These are phyloP conservation scores for Phaseolus coccineus DNA, from an alignment of 331 rosid species.

Conservation along the genomic window DNA sequence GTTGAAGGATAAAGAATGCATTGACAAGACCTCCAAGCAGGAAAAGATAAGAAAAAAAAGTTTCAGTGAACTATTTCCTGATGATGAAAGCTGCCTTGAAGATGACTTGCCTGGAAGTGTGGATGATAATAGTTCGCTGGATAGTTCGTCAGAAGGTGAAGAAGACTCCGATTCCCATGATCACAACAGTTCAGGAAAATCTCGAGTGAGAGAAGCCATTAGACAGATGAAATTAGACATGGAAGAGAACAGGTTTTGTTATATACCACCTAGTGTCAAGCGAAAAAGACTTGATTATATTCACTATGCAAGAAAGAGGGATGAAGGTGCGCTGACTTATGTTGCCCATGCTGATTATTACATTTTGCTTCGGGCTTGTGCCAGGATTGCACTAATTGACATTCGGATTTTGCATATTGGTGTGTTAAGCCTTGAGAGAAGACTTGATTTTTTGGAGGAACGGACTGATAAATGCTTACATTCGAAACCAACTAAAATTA, in stretches of 20 bases:
- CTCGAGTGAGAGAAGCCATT: conserved; percentile 59
- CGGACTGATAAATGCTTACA: conserved; percentile 60
- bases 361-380: conserved; percentile 81
- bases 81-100: conserved; percentile 33
- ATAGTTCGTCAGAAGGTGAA: conserved; percentile 38
- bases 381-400: conserved; percentile 75
- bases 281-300: conserved; percentile 63
- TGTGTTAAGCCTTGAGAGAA: conserved; percentile 77
- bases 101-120: conserved; percentile 34
- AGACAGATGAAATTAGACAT: conserved; percentile 68
- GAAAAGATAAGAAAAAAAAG: conserved; percentile 40
- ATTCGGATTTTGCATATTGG: conserved; percentile 75
- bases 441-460: conserved; percentile 79
- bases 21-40: conserved; percentile 16
- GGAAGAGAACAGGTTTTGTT: conserved; percentile 85
- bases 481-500: conserved; percentile 51
- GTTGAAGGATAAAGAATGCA: conserved; percentile 37
- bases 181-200: conserved; percentile 35
- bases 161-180: conserved; percentile 41
- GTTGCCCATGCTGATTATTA: conserved; percentile 93
- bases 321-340: conserved; percentile 66
- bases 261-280: conserved; percentile 69
- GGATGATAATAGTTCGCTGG: conserved; percentile 35
- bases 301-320: conserved; percentile 75
- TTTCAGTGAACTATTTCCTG: conserved; percentile 29